Conservation (phyloP, 176 grass and related monocot genomes). For the Eleusine indica region DNA sequence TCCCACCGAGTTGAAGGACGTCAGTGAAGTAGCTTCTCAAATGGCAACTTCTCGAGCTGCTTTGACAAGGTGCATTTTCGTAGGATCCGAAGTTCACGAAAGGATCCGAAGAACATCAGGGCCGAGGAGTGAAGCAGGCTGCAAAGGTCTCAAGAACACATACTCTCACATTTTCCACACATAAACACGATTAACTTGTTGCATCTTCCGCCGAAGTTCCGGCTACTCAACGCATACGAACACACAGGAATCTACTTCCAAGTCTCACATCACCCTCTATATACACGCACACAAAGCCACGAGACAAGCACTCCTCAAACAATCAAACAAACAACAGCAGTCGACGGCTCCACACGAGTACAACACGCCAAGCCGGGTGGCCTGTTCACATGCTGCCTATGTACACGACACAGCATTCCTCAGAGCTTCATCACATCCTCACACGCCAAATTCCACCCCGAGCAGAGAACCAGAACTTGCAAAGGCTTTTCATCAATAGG, state of each 20-base stretch:
- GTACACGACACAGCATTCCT: background rate
- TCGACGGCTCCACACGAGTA: background rate
- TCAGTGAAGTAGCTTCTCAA: no score
- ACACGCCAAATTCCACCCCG: background rate
- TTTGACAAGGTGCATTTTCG: no score
- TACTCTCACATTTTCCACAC: background rate
- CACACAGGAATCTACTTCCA: background rate
- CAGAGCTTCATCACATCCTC: background rate
- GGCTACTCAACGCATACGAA: background rate
- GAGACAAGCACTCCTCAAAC: background rate
- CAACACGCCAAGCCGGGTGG: background rate
- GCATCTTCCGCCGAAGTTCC: background rate
- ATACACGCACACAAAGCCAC: background rate
- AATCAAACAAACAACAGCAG: background rate
- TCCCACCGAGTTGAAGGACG: no score
- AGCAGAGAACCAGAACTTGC: background rate
- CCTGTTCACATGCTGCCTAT: background rate
- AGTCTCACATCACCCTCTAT: background rate
- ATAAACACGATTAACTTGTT: background rate
- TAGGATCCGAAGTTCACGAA: no score
- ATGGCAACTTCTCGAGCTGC: no score
- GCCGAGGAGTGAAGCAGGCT: background rate
- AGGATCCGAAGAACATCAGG: no score
- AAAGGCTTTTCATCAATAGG: conserved; percentile 39
- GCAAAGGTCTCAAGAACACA: background rate